Evolutionary conservation across 441 rosid species (phyloP), one percentile per base, ranked within the genome.

Genomic region (Erysimum pusillum): DNA sequence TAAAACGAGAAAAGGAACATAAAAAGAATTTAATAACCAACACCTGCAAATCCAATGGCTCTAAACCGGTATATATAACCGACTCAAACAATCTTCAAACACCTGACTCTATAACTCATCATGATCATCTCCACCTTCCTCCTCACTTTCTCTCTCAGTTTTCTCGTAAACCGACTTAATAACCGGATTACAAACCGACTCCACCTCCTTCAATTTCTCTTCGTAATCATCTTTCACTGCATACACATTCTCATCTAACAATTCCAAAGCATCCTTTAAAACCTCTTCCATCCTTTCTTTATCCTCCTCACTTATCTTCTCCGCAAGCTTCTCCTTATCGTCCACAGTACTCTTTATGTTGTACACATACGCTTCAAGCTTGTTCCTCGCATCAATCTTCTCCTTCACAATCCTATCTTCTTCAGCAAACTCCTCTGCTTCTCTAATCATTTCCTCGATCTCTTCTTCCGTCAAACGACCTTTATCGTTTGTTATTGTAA

Each of bases 381-480:
- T 86, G 85, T 86, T 88, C 77, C 87, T 76, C 0, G 89, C 78
- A 46, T 89, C 87, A 44, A 89, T 75, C 85, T 73, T 83, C 38
- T 87, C 94, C 44, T 67, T 82, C 58, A 78, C 63, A 17, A 63
- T 77, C 74, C 66, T 80, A 34, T 90, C 94, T 59, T 86, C 89
- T 35, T 86, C 89, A 0, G 87, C 89, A 58, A 84, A 83, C 46
- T 80, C 79, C 80, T 88, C 88, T 2, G 90, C 90, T 67, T 88
- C 94, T 76, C 73, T 80, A 32, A 87, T 81, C 89, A 84, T 87
- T 25, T 81, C 71, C 1, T 85, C 86, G 4, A 87, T 87, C 85
- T 88, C 94, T 63, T 84, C 88, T 73, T 85, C 73, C 60, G 85
- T 82, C 10, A 85, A 80, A 35, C 88, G 82, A 63, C 89, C 90